phyloP scores from a whole-genome alignment of 257 asterid genomes.

The Asclepias syriaca region DNA sequence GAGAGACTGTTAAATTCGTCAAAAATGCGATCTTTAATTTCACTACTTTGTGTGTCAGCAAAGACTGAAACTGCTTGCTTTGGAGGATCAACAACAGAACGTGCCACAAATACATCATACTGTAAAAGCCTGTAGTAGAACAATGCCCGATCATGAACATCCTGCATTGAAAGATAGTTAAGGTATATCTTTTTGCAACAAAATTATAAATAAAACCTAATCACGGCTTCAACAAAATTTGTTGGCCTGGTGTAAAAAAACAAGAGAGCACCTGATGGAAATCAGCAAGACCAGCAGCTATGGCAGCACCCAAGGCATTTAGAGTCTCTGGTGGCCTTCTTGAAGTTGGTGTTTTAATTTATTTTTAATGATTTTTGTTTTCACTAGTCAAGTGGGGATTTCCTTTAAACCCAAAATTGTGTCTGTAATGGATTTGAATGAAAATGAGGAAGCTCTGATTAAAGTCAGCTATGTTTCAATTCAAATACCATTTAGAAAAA shows the following conservation, averaged over 20 bases:
- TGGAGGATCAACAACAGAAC: constrained; percentile 83
- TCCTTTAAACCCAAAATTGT: too few species aligned
- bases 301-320: constrained; percentile 81
- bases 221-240: constrained; percentile 2
- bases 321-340: constrained; percentile 96
- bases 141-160: constrained; percentile 96
- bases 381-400: too few species aligned
- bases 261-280: constrained; percentile 79
- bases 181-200: constrained; percentile 1
- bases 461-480: too few species aligned
- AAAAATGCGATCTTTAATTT: constrained; percentile 94
- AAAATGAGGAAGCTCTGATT: too few species aligned
- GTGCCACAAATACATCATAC: constrained; percentile 67
- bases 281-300: constrained; percentile 94
- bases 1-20: constrained; percentile 98
- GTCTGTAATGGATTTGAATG: too few species aligned
- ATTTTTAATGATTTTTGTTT: too few species aligned
- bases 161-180: constrained; percentile 48
- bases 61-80: constrained; percentile 99
- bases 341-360: too few species aligned
- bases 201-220: background rate
- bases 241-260: background rate
- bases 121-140: constrained; percentile 89
- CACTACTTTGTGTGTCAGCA: constrained; percentile 94
- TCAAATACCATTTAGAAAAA: too few species aligned